These are phyloP conservation scores for Diutina neorugosa DNA, from an alignment of 1,139 yeast genomes.

Conservation along the genomic window DNA sequence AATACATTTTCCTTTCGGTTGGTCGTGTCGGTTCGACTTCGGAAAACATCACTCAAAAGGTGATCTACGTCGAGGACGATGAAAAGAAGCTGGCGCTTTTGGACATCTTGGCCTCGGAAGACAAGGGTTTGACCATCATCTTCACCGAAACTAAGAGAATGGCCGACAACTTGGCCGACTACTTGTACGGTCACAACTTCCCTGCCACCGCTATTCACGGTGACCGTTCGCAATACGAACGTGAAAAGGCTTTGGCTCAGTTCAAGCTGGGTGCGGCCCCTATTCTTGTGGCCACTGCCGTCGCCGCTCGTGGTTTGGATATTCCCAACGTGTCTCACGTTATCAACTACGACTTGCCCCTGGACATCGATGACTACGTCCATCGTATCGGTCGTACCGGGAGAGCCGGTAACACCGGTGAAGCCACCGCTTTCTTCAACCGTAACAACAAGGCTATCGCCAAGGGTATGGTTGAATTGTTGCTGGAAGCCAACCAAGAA, in stretches of 20 bases:
- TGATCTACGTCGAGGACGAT: constrained; percentile 86
- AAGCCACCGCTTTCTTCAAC: constrained; percentile 96
- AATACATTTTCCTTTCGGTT: constrained; percentile 76
- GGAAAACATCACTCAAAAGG: constrained; percentile 94
- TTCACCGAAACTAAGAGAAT: constrained; percentile 97
- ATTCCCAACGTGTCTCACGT: constrained; percentile 98
- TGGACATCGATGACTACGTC: constrained; percentile 95
- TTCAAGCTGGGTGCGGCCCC: constrained; percentile 84
- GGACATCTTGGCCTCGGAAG: constrained; percentile 66
- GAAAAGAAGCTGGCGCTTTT: constrained; percentile 88
- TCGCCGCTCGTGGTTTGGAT: constrained; percentile 98
- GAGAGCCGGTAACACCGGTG: constrained; percentile 99
- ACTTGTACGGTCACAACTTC: constrained; percentile 76
- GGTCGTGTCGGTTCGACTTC: constrained; percentile 65
- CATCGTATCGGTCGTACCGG: constrained; percentile 99
- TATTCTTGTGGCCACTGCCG: constrained; percentile 94
- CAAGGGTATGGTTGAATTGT: constrained; percentile 77
- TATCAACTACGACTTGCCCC: constrained; percentile 91
- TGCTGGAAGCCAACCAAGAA: constrained; percentile 95
- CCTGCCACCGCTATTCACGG: constrained; percentile 99
- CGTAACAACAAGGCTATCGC: constrained; percentile 86
- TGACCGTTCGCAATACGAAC: constrained; percentile 94
- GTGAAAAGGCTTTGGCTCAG: constrained; percentile 91
- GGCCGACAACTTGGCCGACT: constrained; percentile 94
- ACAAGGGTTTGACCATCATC: constrained; percentile 79